Percentiles rank a stretch among this genome's conserved stretches.
Evolutionary conservation across 352 stramenopile genomes (phyloP).

Genomic region (Phytophthora fragariae): DNA sequence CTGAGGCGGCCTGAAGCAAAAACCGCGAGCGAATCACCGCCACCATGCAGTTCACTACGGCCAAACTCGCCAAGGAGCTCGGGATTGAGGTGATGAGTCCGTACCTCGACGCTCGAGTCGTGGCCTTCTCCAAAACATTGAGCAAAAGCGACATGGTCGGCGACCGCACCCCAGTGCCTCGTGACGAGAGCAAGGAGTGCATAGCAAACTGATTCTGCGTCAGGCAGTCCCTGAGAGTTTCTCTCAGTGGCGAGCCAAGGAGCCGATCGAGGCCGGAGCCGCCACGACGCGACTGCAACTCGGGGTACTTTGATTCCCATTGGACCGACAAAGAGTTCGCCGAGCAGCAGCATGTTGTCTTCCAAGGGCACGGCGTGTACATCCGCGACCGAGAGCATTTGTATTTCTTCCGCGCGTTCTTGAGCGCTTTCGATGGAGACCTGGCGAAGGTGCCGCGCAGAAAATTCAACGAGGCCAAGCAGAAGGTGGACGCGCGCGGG

Average conservation of each 20-base stretch:
- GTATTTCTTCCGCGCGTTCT: constrained; percentile 74
- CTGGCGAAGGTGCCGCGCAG: constrained; percentile 53
- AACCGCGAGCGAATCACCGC: constrained; percentile 82
- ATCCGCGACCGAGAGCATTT: constrained; percentile 75
- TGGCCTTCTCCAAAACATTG: constrained; percentile 72
- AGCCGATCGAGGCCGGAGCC: constrained; percentile 88
- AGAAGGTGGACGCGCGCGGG: constrained; percentile 47
- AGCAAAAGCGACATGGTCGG: constrained; percentile 75
- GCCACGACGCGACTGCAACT: constrained; percentile 75
- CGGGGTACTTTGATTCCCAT: constrained; percentile 64
- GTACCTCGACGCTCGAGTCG: constrained; percentile 75
- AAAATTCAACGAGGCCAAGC: constrained; percentile 26
- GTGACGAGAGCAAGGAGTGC: constrained; percentile 47
- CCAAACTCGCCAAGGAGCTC: constrained; percentile 67
- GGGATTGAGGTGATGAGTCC: constrained; percentile 76
- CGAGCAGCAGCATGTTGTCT: constrained; percentile 38
- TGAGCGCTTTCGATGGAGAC: constrained; percentile 57
- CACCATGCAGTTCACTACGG: constrained; percentile 87
- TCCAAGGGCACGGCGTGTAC: constrained; percentile 53
- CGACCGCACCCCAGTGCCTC: constrained; percentile 63
- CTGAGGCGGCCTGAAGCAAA: constrained; percentile 55
- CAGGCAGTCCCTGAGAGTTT: constrained; percentile 87
- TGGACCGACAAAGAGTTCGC: constrained; percentile 53
- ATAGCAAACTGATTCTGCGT: constrained; percentile 86
- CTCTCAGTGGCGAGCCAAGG: constrained; percentile 87